These are phyloP conservation scores for Ustilago trichophora DNA, from an alignment of 1,284 basidiomycete species.

Conservation along the genomic window DNA sequence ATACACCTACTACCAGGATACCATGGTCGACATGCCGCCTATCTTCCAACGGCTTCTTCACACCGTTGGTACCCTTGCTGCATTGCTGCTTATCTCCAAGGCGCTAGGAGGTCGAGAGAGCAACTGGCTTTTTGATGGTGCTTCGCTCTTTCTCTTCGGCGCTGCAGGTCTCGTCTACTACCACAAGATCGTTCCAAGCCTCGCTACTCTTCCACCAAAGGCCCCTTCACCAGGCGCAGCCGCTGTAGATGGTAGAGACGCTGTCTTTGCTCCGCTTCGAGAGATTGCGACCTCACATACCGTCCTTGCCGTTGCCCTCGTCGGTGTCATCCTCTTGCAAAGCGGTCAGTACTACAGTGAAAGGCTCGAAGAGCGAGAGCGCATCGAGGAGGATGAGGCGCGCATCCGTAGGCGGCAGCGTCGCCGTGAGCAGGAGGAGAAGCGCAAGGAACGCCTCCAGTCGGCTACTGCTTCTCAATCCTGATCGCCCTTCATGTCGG, in stretches of 20 bases:
- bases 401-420: conserved; percentile 56
- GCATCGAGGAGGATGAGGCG: conserved; percentile 64
- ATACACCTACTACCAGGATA: conserved; percentile 60
- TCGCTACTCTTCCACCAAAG: conserved; percentile 34
- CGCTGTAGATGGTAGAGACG: conserved; percentile 34
- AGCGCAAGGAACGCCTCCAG: conserved; percentile 36
- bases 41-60: conserved; percentile 45
- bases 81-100: conserved; percentile 49
- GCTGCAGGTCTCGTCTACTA: conserved; percentile 58
- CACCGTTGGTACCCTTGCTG: conserved; percentile 41
- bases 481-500: neutral
- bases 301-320: conserved; percentile 61
- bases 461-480: conserved; percentile 12
- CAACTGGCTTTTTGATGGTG: conserved; percentile 66
- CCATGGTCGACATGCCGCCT: conserved; percentile 50
- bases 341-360: conserved; percentile 66
- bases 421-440: conserved; percentile 51
- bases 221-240: conserved; percentile 35
- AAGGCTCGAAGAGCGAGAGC: conserved; percentile 62
- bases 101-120: conserved; percentile 59
- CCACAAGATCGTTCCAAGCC: conserved; percentile 58
- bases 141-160: conserved; percentile 64
- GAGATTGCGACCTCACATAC: conserved; percentile 63
- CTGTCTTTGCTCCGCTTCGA: conserved; percentile 51
- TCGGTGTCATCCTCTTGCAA: conserved; percentile 63